These are phyloP conservation scores for Agaricus subrufescens DNA, from an alignment of 768 basidiomycete genomes.

Conservation along the genomic window DNA sequence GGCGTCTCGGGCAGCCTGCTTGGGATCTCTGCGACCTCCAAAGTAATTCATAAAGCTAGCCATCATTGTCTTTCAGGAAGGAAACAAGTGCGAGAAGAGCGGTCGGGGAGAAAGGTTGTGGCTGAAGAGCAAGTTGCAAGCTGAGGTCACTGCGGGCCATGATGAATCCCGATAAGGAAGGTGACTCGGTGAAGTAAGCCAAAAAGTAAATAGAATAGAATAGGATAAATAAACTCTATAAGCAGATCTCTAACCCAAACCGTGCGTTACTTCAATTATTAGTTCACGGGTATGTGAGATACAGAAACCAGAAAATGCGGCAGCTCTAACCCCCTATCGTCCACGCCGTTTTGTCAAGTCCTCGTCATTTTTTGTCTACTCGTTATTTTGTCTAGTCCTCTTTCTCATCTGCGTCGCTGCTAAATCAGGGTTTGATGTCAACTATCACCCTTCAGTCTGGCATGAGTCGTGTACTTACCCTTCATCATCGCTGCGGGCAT, in stretches of 20 bases:
- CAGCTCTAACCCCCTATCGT: background rate
- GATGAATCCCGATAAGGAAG: slow-evolving; percentile 19
- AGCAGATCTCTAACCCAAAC: background rate
- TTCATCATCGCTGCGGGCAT: slow-evolving; percentile 76
- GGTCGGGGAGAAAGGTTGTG: slow-evolving; percentile 4
- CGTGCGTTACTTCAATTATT: background rate
- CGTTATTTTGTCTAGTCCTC: background rate
- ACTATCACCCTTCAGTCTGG: too few relatives aligned
- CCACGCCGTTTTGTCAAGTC: background rate
- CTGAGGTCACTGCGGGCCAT: slow-evolving; percentile 3
- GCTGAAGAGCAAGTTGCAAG: background rate
- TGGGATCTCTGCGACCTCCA: slow-evolving; percentile 75
- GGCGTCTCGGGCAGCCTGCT: slow-evolving; percentile 84
- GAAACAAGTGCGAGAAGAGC: slow-evolving; percentile 9
- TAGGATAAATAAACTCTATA: background rate
- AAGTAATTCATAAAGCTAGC: slow-evolving; percentile 85
- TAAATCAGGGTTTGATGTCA: background rate
- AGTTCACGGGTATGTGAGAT: background rate
- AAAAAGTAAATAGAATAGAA: background rate
- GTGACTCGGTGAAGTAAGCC: slow-evolving; percentile 11
- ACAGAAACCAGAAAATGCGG: background rate
- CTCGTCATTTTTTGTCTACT: background rate
- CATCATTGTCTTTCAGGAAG: slow-evolving; percentile 45
- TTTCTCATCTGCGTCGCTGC: slow-evolving; percentile 1
- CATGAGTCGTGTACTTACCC: slow-evolving; percentile 1